Evolutionary conservation across 257 asterid species (phyloP), one percentile per base, ranked within the genome.

Genomic region (Solanum virginianum): DNA sequence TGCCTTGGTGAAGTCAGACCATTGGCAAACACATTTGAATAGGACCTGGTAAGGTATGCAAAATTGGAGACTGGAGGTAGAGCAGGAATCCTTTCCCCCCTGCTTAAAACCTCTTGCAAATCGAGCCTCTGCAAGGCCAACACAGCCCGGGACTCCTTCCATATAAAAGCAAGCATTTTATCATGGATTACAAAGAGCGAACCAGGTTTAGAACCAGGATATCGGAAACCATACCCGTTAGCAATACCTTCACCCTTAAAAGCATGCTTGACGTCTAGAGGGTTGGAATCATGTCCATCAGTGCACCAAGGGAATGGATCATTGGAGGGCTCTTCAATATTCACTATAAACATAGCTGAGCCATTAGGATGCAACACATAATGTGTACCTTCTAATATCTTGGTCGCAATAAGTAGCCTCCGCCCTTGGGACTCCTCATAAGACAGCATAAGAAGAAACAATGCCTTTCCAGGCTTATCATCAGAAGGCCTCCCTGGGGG

Each of bases 181-280:
- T 95, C 93, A n/a, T 90, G 83, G 62, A 91, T 91, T 39, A 91
- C 94, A 92, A 88, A 95, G 68, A 95, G 96, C 2, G 98, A 93
- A 80, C 98, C 98, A 14, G 98, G 97, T 85, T 95, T 95, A 10
- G 96, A 90, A 83, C 98, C 98, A 14, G 98, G 98, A 88, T 94
- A 95, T 84, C 98, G 91, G 89, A 94, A 95, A 62, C 98, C 98
- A 83, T 95, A 95, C 12, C 98, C 98, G 51, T 91, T 92, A 49
- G 98, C 95, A 86, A 95, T 95, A 68, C 98, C 98, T 87, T 94
- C 98, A 80, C 98, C 98, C 77, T 20, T 32, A 86, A 90, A 95
- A 85, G 94, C 91, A 87, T 83, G 89, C 83, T 87, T 91, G 20
- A 93, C 92, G 83, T 92, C 91, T 84, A 90, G 41, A 74, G 86